These are phyloP conservation scores for Xylaria multiplex DNA, from an alignment of 2,329 filamentous ascomycete species.

Conservation along the genomic window DNA sequence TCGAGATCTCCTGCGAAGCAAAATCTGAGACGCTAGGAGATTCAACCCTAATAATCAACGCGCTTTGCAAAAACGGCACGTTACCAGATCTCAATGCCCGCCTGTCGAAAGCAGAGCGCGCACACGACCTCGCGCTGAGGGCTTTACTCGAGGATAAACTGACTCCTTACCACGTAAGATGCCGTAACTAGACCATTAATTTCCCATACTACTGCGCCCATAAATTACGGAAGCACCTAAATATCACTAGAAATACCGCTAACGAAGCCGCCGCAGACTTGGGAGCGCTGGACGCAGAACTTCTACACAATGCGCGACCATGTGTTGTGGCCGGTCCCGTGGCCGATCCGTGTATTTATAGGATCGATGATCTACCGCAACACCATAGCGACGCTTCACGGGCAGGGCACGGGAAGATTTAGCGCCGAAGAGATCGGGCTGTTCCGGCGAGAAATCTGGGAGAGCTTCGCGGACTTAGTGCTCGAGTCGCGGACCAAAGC, in stretches of 20 bases:
- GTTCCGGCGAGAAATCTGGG: conserved; percentile 64
- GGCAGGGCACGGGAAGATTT: conserved; percentile 66
- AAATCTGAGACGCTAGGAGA: conserved; percentile 55
- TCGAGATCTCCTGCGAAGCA: conserved; percentile 49
- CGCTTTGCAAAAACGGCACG: conserved; percentile 54
- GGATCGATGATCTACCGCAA: conserved; percentile 61
- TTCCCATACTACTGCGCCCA: too few relatives aligned
- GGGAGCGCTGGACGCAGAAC: conserved; percentile 69
- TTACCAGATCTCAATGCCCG: conserved; percentile 60
- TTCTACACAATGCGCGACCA: conserved; percentile 67
- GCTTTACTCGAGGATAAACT: conserved; percentile 69
- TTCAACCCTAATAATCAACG: conserved; percentile 63
- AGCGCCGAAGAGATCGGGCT: conserved; percentile 58
- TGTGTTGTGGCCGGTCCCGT: conserved; percentile 60
- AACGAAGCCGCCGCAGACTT: conserved; percentile 46
- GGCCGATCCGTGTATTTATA: conserved; percentile 60
- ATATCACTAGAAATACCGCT: not conserved
- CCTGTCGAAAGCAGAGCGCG: conserved; percentile 53
- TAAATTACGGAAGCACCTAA: too few relatives aligned
- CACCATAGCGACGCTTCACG: conserved; percentile 57
- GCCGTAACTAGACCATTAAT: too few relatives aligned
- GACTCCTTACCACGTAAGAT: conserved; percentile 63
- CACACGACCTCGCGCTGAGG: conserved; percentile 62
- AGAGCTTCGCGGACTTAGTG: conserved; percentile 58
- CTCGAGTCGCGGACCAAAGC: conserved; percentile 44